phyloP scores from a whole-genome alignment of 345 rosid genomes.

The Firmiana major region DNA sequence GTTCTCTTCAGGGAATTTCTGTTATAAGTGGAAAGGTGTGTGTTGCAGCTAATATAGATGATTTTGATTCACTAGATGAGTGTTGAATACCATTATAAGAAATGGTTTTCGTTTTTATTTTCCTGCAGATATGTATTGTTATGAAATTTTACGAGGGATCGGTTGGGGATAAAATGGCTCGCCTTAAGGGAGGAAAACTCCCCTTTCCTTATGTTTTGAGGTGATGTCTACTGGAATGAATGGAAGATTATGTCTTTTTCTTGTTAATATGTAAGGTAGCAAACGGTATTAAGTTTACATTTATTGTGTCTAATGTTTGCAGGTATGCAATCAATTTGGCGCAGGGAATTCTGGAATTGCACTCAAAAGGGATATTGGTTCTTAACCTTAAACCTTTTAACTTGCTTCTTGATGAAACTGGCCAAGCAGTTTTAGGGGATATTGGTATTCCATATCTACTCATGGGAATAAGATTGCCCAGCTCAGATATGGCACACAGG shows the following conservation, averaged over 20 bases:
- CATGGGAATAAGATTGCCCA: slow-evolving; percentile 62
- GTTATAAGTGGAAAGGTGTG: slow-evolving; percentile 70
- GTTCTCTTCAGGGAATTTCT: slow-evolving; percentile 70
- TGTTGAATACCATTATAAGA: slow-evolving; percentile 11
- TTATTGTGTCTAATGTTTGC: slow-evolving; percentile 22
- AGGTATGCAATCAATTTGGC: slow-evolving; percentile 76
- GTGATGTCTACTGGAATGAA: slow-evolving; percentile 27
- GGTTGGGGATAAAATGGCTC: slow-evolving; percentile 79
- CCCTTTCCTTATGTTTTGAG: slow-evolving; percentile 57
- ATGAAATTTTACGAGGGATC: slow-evolving; percentile 93
- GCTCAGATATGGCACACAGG: slow-evolving; percentile 56
- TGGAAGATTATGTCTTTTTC: slow-evolving; percentile 3
- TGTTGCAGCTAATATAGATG: not conserved
- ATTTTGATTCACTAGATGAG: not conserved
- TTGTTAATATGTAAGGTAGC: not conserved
- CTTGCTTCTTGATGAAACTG: slow-evolving; percentile 61
- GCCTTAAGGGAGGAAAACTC: slow-evolving; percentile 78
- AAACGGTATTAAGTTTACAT: not conserved
- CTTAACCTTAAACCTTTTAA: slow-evolving; percentile 80
- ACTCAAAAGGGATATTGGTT: slow-evolving; percentile 57
- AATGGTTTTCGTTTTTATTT: not conserved
- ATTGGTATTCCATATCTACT: slow-evolving; percentile 73
- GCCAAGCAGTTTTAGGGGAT: slow-evolving; percentile 70
- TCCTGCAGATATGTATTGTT: slow-evolving; percentile 59
- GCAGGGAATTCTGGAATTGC: slow-evolving; percentile 62